Base-by-base conservation (phyloP, 768 basidiomycete species). In the Dentipellis fragilis region DNA sequence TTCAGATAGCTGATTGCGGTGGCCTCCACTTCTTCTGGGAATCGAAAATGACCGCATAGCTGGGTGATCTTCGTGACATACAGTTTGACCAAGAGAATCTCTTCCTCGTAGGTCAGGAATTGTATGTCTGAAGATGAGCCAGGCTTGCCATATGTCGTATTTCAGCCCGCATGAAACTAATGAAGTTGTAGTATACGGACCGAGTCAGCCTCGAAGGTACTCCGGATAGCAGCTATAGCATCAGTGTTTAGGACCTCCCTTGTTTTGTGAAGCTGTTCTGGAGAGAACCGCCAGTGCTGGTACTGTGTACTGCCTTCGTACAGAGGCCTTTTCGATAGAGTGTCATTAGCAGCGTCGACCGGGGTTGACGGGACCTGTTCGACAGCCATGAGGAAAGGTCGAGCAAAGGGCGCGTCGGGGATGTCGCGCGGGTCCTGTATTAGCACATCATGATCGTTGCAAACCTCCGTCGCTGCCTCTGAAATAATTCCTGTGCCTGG, bases 1-100 rank as follows among this genome's bases (percentile, higher is more conserved):
- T 98, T 98, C 62, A 99, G 74, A 69, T 96, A 99, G 55, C 80
- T 84, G 56, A 89, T 79, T 0, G 93, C 93, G 3, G 95, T 97
- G 0, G 92, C 89, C 68, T 94, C 90, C 7, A 98, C 92, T 64
- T 92, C 85, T 63, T 95, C 91, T 0, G 91, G 87, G 66, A 95
- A 89, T 48, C 84, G 81, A 65, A 96, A 94, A 60, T 83, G 82
- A 0, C 81, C 82, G 65, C 89, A 95, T 47, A 96, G 75, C 63
- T 87, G 85, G 1, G 85, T 76, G n/a, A 93, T 83, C 70, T 93
- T 93, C 49, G 82, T 80, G 58, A 88, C 74, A 69, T 98, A 99
- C 57, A 93, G 81, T 63, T 89, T 89, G 21, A 98, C 89, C 42
- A 99, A 80, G 10, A 89, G 72, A 45, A 83, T 80, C 67, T 99